Evolutionary conservation across 345 rosid genomes (phyloP), one percentile per base, ranked within the genome.

Genomic region (Heritiera littoralis): DNA sequence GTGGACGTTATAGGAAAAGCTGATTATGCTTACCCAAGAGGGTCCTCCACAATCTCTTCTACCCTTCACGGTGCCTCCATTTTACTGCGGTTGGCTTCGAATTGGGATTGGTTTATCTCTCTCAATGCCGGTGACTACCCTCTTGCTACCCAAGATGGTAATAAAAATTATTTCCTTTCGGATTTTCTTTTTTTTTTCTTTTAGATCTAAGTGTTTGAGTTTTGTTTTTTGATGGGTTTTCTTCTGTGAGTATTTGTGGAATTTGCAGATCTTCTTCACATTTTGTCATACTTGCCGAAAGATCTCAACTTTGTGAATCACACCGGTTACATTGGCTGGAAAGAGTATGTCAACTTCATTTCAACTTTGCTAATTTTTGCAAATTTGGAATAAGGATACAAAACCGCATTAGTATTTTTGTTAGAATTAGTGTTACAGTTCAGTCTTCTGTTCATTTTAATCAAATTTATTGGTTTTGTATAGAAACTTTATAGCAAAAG

Each of bases 81-180:
- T 78, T 87, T 94, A 78, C 86, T 96, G 61, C 87, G 92, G 77
- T 84, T 96, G 59, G 86, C 94, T 0, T 83, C 85, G 30, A 82
- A 72, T 59, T 96, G 99, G 99, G 94, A 96, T 85, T 96, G 98
- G 99, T 92, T 96, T 79, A 77, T 96, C 72, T 86, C 70, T 82
- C 91, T 96, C 58, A 78, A 56, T 35, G 93, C 91, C 23, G 89
- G 86, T 10, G 98, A 96, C 85, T 96, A 96, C 80, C 99, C 98
- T 58, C 99, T 96, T 73, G 82, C 90, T 78, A 86, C 95, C 54
- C 99, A 94, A 89, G 99, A 96, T 81, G 99, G 99, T 93, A 86
- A 49, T 54, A 3, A 18, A 17, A 73, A 49, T 14, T 3, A 2
- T 7, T 30, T 30, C 20, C 30, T 70, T 70, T 23, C 8, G 9